Conservation (phyloP, 495 filamentous ascomycete genomes). For the Cryomyces minteri region DNA sequence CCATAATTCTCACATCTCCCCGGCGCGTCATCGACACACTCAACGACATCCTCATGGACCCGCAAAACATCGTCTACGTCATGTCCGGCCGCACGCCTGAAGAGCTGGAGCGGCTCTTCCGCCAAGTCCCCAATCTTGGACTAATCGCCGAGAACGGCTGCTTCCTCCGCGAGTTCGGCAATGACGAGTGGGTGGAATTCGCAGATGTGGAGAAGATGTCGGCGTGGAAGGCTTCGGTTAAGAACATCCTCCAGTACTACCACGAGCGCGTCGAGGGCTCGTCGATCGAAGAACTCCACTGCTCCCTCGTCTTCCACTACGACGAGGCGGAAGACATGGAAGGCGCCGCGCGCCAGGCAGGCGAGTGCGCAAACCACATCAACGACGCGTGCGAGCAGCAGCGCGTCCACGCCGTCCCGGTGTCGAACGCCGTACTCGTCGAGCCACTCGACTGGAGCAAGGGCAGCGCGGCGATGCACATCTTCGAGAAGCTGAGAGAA, state of each 20-base stretch:
- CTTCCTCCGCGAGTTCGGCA: constrained; percentile 54
- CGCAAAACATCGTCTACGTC: constrained; percentile 72
- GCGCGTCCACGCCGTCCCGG: constrained; percentile 65
- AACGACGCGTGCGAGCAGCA: constrained; percentile 77
- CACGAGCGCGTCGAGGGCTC: constrained; percentile 72
- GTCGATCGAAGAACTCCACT: constrained; percentile 70
- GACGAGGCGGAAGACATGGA: constrained; percentile 58
- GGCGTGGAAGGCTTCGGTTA: constrained; percentile 61
- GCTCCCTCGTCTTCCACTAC: constrained; percentile 77
- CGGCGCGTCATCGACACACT: constrained; percentile 66
- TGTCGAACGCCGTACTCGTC: constrained; percentile 58
- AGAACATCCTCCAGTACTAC: constrained; percentile 67
- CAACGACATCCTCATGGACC: constrained; percentile 59
- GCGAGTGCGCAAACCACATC: constrained; percentile 78
- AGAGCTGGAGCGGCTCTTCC: constrained; percentile 74
- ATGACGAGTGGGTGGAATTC: constrained; percentile 51
- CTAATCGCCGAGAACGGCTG: constrained; percentile 88
- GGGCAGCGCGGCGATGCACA: constrained; percentile 51
- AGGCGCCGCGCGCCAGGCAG: constrained; percentile 54
- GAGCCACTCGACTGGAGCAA: constrained; percentile 73
- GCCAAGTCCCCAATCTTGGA: constrained; percentile 55
- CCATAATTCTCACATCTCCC: constrained; percentile 65
- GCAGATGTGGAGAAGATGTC: constrained; percentile 45
- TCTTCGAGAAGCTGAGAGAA: constrained; percentile 38
- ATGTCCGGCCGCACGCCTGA: constrained; percentile 77